phyloP scores from a whole-genome alignment of 495 filamentous ascomycete genomes.

The Zalerion maritima region DNA sequence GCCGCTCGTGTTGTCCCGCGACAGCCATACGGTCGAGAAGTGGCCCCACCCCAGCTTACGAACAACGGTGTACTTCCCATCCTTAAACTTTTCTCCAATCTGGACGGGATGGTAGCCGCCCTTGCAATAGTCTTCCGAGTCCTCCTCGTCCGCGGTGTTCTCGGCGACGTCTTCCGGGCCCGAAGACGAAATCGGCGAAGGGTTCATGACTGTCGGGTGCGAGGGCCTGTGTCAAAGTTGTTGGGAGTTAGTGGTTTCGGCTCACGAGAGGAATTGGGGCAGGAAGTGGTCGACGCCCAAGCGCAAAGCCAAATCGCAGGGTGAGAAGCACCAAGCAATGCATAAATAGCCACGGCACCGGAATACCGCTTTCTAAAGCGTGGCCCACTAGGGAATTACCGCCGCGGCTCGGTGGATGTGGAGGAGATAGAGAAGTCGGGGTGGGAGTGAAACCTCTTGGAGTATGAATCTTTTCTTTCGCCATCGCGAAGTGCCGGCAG shows the following conservation, averaged over 20 bases:
- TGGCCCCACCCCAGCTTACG: conserved; percentile 98
- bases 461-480: conserved; percentile 12
- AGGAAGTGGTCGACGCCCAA: conserved; percentile 3
- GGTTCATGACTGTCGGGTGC: conserved; percentile 35
- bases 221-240: conserved; percentile 16
- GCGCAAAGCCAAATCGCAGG: conserved; percentile 3
- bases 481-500: conserved; percentile 14
- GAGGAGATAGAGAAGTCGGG: no score
- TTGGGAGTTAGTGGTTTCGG: conserved; percentile 14
- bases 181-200: conserved; percentile 66
- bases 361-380: not conserved
- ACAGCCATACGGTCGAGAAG: conserved; percentile 97
- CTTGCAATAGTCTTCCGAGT: conserved; percentile 98
- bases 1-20: conserved; percentile 73
- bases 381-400: conserved; percentile 6
- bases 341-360: conserved; percentile 1
- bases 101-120: conserved; percentile 92
- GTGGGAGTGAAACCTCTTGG: no score
- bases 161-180: conserved; percentile 73
- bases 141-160: conserved; percentile 93
- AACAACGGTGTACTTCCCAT: conserved; percentile 90
- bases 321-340: conserved; percentile 2
- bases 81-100: conserved; percentile 93
- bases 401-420: conserved; percentile 1
- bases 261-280: conserved; percentile 3